Evolutionary conservation across 2,329 filamentous ascomycete species (phyloP).

Genomic region (Nemania abortiva): DNA sequence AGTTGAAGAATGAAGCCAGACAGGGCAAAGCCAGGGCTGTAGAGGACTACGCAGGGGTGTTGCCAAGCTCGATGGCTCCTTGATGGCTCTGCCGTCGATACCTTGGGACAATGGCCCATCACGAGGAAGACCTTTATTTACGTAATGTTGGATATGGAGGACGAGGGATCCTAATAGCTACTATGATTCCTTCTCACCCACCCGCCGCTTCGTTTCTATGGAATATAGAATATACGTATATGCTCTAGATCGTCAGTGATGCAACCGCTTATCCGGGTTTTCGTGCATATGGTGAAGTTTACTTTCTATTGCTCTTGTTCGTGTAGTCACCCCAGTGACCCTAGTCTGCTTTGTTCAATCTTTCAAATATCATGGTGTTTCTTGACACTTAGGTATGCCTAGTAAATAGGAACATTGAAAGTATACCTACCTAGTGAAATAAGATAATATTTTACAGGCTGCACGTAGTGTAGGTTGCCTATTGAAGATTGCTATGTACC

Average conservation of each 20-base stretch:
- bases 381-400: too few species aligned
- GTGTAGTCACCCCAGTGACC: not conserved
- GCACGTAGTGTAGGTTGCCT: not conserved
- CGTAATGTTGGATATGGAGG: not conserved
- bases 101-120: not conserved
- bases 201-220: not conserved
- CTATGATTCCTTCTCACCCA: slow-evolving; percentile 8
- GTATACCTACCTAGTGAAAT: too few species aligned
- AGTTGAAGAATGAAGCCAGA: slow-evolving; percentile 65
- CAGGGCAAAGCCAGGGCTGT: slow-evolving; percentile 51
- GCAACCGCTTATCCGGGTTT: not conserved
- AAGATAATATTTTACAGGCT: too few species aligned
- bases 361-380: not conserved
- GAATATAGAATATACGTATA: not conserved
- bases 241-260: not conserved
- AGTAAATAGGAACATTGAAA: too few species aligned
- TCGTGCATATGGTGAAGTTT: not conserved
- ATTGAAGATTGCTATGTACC: not conserved
- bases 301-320: not conserved
- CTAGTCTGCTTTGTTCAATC: not conserved
- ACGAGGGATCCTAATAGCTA: slow-evolving; percentile 1
- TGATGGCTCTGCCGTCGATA: slow-evolving; percentile 8
- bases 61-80: slow-evolving; percentile 19
- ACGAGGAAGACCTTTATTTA: not conserved
- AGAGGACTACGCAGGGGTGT: slow-evolving; percentile 29